Base-by-base conservation (phyloP, 192 early-diverging fungal species). In the Entomortierella lignicola region DNA sequence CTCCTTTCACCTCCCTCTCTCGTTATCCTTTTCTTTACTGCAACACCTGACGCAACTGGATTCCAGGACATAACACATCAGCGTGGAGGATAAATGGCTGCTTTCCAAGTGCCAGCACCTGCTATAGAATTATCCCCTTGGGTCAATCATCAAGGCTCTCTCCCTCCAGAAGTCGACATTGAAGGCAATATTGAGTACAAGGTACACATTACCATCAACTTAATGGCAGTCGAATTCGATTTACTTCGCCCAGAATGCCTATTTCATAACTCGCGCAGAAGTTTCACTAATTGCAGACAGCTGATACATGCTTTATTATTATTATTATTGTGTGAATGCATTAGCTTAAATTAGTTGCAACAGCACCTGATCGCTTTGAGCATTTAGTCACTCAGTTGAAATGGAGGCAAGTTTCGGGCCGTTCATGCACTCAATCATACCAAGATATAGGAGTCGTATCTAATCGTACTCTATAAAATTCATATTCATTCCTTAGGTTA, bases 131-230 rank as follows among this genome's bases (percentile, higher is more conserved):
- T 55, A 3, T 79, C 75, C 23, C 75, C 75, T 44, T 79, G 75
- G 75, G 52, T 55, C 42, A 79, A 79, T 52, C 75, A 79, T 41
- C 75, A 70, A 43, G 80, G 71, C 5, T 75, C 66, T 43, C 77
- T 96, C 48, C 93, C 93, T 4, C 92, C 92, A 56, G 94, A 97
- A 72, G 72, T 93, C 26, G 96, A 98, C 69, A 67, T 80, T 32
- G 87, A 94, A 29, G 96, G 96, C 27, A 96, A 96, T 70, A 90
- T 98, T 37, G 92, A 96, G 74, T 96, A 96, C 86, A 97, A 94
- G 86, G 91, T 89, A 80, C 12, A 8, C n/a, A n/a, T n/a, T n/a
- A n/a, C n/a, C n/a, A n/a, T n/a, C n/a, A n/a, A n/a, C 34, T 37
- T 4, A 37, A 37, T 37, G 34, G 10, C 34, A 37, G 34, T 37